These are phyloP conservation scores for Amoeboaphelidium protococcarum DNA, from an alignment of 371 early-diverging fungal species.

Conservation along the genomic window DNA sequence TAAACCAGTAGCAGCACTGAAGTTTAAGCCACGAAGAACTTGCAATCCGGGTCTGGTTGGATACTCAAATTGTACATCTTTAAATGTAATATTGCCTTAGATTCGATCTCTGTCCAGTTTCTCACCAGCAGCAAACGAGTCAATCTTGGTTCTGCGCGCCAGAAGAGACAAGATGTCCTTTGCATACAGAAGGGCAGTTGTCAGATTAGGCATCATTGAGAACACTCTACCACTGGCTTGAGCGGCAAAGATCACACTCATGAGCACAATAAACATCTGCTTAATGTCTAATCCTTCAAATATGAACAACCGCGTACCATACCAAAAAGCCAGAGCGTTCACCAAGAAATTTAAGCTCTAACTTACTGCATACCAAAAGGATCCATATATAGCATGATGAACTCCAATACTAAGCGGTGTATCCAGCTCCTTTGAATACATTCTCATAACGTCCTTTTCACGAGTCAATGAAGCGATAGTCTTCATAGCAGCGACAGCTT, in stretches of 20 bases:
- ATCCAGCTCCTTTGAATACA: slow-evolving; percentile 25
- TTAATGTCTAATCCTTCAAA: slow-evolving; percentile 3
- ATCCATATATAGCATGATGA: slow-evolving; percentile 21
- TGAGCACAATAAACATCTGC: slow-evolving; percentile 1
- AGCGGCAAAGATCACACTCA: slow-evolving; percentile 1
- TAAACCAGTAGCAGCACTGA: too few species aligned
- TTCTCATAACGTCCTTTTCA: slow-evolving; percentile 29
- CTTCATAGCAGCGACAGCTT: slow-evolving; percentile 59
- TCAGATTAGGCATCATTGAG: slow-evolving; percentile 2
- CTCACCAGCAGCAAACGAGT: too few species aligned
- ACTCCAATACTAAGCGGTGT: slow-evolving; percentile 32
- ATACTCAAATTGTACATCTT: not conserved
- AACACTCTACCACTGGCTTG: slow-evolving; percentile 7
- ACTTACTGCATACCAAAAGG: slow-evolving; percentile 33
- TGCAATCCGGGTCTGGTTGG: not conserved
- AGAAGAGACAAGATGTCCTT: not conserved
- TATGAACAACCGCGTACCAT: slow-evolving; percentile 4
- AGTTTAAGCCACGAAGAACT: too few species aligned
- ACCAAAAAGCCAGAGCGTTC: slow-evolving; percentile 23
- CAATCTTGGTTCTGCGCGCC: not conserved
- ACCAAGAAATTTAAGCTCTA: slow-evolving; percentile 34
- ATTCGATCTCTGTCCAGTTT: too few species aligned
- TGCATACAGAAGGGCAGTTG: slow-evolving; percentile 8
- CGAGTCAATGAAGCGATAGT: slow-evolving; percentile 61
- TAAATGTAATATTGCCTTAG: not conserved